Base-by-base conservation (phyloP, 2,329 filamentous ascomycete species). In the Lachnum nothofagi region DNA sequence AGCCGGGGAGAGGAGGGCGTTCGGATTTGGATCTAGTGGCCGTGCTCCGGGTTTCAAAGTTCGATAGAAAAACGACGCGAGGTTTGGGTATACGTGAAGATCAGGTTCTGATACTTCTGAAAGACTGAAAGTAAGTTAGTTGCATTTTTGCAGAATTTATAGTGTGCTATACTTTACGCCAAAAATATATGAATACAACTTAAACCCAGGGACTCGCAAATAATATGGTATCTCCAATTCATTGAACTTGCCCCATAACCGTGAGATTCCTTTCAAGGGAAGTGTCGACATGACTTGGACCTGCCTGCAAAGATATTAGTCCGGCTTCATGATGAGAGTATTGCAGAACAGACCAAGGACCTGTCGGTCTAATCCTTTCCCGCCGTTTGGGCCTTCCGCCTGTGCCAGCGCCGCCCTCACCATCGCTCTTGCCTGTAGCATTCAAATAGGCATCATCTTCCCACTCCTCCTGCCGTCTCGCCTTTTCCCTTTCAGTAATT, bases 11-110 rank as follows among this genome's bases (percentile, higher is more conserved):
- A 97, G 72, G 4, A 98, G 72, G 8, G 89, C 86, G 62, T 87
- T 85, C 1, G 80, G 79, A 58, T 91, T 82, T 1, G 88, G 81
- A 63, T 97, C 89, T 12, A 98, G 75, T 1, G 91, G 91, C 22
- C 93, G 84, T 10, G 78, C 82, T 27, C 91, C 91, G 5, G 91
- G 89, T 67, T 96, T 97, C 52, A 98, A 76, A 1, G 84, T 89
- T 53, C 93, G 88, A 69, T 97, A 98, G 75, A 98, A 98, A 76
- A 98, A 98, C 50, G 91, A 82, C 5, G 91, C 89, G 34, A 98
- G 81, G 65, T 98, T 98, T 17, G 90, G 88, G 67, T 93, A 98
- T 41, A 79, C 80, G 66, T 88, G 90, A 17, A 98, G 80, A 62
- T 98, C 93, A 16, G 85, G 81, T 65, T 98, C 91, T 25, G 83